phyloP scores from a whole-genome alignment of 805 yeast genomes.

The Hanseniaspora meyeri region DNA sequence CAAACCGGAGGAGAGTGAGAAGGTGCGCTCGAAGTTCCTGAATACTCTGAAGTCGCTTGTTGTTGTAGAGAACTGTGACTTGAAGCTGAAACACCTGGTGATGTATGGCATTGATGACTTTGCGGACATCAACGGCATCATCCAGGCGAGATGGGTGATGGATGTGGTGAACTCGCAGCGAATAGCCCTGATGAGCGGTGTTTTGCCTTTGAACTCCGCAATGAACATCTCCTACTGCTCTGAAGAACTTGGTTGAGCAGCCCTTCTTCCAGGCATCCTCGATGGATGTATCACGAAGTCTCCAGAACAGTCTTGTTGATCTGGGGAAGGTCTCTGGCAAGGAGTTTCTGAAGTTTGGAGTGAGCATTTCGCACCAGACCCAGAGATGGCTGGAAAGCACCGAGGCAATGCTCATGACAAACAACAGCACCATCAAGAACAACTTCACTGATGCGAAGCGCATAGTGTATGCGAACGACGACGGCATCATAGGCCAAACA shows the following conservation, averaged over 20 bases:
- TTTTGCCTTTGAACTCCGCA: conserved; percentile 68
- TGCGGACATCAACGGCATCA: conserved; percentile 39
- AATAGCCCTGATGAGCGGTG: conserved; percentile 67
- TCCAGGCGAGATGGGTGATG: conserved; percentile 75
- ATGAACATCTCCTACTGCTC: conserved; percentile 68
- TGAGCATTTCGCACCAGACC: conserved; percentile 76
- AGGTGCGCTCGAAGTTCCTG: conserved; percentile 45
- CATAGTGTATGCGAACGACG: conserved; percentile 19
- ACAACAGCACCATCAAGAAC: conserved; percentile 20
- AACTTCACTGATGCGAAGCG: neutral
- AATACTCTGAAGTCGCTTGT: conserved; percentile 82
- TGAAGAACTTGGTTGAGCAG: conserved; percentile 57
- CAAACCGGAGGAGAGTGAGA: conserved; percentile 67
- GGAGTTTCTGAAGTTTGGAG: conserved; percentile 71
- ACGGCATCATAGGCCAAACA: conserved; percentile 16
- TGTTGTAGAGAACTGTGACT: conserved; percentile 71
- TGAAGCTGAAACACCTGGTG: conserved; percentile 47
- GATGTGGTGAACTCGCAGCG: conserved; percentile 74
- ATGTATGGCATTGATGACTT: conserved; percentile 72
- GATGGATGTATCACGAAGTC: conserved; percentile 52
- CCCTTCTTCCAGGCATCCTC: conserved; percentile 64
- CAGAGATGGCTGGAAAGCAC: conserved; percentile 69
- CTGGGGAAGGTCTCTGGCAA: conserved; percentile 70
- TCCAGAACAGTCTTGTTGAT: conserved; percentile 61
- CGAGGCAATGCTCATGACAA: conserved; percentile 40